Conservation (phyloP, 495 filamentous ascomycete species). For the Penicillium lagena region DNA sequence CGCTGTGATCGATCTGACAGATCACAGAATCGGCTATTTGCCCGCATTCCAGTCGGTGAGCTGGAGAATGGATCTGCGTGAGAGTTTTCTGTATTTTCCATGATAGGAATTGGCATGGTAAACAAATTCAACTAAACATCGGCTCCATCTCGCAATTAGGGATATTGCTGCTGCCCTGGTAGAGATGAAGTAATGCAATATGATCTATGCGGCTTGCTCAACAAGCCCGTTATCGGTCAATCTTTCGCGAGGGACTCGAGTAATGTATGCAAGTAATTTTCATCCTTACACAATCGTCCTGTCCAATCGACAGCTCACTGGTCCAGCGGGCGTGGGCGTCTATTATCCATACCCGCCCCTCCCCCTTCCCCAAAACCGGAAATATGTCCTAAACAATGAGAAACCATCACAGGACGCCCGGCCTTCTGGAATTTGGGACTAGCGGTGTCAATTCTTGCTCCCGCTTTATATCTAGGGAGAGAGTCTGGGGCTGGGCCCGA, state of each 20-base stretch:
- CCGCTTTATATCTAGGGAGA: slow-evolving; percentile 7
- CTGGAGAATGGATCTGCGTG: slow-evolving; percentile 1
- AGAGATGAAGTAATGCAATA: no score
- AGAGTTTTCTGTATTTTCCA: not conserved
- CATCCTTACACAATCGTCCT: no score
- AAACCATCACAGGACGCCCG: not conserved
- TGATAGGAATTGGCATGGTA: slow-evolving; percentile 2
- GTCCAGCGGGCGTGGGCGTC: slow-evolving; percentile 6
- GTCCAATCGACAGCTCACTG: not conserved
- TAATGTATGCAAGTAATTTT: not conserved
- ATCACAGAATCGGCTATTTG: slow-evolving; percentile 3
- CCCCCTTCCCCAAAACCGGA: slow-evolving; percentile 6
- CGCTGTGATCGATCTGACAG: slow-evolving; percentile 4
- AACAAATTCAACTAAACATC: slow-evolving; percentile 2
- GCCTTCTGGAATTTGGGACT: slow-evolving; percentile 10
- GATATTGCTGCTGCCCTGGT: no score
- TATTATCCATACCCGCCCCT: slow-evolving; percentile 8
- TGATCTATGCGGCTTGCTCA: no score
- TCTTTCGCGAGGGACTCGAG: slow-evolving; percentile 3
- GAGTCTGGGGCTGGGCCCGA: slow-evolving; percentile 1
- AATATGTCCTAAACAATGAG: slow-evolving; percentile 7
- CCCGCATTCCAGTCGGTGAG: slow-evolving; percentile 10
- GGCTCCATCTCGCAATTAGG: not conserved
- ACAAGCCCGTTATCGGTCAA: no score
- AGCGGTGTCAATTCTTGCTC: slow-evolving; percentile 2